These are phyloP conservation scores for Psilocybe cyanescens DNA, from an alignment of 768 basidiomycete species.

Conservation along the genomic window DNA sequence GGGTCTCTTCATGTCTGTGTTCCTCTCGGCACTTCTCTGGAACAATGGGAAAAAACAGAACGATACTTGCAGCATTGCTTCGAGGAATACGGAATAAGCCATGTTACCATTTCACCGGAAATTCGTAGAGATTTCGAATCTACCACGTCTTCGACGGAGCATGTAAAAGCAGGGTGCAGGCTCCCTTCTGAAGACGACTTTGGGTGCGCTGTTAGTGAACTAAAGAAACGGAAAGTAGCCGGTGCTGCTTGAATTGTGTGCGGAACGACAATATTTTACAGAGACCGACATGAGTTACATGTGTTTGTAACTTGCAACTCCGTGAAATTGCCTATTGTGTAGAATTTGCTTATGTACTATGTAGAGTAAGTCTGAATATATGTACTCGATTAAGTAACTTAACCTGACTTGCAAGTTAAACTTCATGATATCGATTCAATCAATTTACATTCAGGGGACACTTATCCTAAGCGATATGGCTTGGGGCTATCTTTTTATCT, in stretches of 20 bases:
- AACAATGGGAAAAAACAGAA: conserved; percentile 56
- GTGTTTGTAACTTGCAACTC: conserved; percentile 1
- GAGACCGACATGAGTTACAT: not conserved
- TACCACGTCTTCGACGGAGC: conserved; percentile 33
- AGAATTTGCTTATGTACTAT: not conserved
- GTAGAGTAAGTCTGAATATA: not conserved
- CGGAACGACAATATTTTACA: not conserved
- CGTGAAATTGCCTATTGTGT: not conserved
- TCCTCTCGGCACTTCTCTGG: conserved; percentile 46
- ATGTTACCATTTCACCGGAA: conserved; percentile 61
- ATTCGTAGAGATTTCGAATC: conserved; percentile 37
- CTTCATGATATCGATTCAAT: too few relatives aligned
- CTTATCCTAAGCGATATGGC: too few relatives aligned
- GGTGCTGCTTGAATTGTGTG: not conserved
- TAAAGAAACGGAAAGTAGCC: conserved; percentile 37
- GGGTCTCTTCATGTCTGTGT: conserved; percentile 59
- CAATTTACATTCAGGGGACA: too few relatives aligned
- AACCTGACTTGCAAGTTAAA: too few relatives aligned
- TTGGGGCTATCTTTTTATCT: not conserved
- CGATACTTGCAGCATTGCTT: conserved; percentile 53
- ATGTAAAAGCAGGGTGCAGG: conserved; percentile 33
- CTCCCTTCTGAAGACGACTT: conserved; percentile 42
- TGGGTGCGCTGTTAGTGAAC: conserved; percentile 44
- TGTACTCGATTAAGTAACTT: too few relatives aligned
- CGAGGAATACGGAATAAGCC: conserved; percentile 53